These are phyloP conservation scores for Ophiocordyceps polyrhachis-furcata DNA, from an alignment of 2,329 filamentous ascomycete species.

Conservation along the genomic window DNA sequence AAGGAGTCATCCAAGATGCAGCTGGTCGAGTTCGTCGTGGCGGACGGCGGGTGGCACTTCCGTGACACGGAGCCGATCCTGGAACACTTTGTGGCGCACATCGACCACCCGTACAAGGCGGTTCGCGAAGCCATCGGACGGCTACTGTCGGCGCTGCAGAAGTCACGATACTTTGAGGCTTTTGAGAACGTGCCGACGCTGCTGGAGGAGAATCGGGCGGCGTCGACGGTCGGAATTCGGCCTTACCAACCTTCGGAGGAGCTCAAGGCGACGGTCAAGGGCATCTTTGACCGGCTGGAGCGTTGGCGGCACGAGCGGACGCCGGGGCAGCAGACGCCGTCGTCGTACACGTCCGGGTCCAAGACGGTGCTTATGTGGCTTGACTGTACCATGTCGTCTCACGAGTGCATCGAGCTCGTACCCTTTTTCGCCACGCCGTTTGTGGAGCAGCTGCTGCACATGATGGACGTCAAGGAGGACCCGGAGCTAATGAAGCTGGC, in stretches of 20 bases:
- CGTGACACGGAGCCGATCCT: conserved; percentile 74
- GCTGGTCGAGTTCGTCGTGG: conserved; percentile 71
- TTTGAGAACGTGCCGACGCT: conserved; percentile 63
- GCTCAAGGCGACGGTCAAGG: conserved; percentile 50
- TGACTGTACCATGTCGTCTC: conserved; percentile 73
- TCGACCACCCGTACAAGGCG: conserved; percentile 95
- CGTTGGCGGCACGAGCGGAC: conserved; percentile 70
- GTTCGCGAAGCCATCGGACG: conserved; percentile 89
- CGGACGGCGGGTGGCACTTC: conserved; percentile 91
- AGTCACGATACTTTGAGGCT: conserved; percentile 85
- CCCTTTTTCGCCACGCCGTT: conserved; percentile 81
- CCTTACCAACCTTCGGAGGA: conserved; percentile 66
- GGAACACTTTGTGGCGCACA: conserved; percentile 71
- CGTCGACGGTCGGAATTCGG: conserved; percentile 66
- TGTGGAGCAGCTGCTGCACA: conserved; percentile 85
- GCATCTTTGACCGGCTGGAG: conserved; percentile 65
- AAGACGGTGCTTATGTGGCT: conserved; percentile 95
- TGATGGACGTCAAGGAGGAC: conserved; percentile 99
- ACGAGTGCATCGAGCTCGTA: conserved; percentile 81
- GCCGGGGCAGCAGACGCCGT: conserved; percentile 81
- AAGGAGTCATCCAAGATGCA: conserved; percentile 97
- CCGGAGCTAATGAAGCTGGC: conserved; percentile 85
- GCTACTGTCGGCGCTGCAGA: conserved; percentile 73
- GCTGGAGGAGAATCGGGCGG: conserved; percentile 57
- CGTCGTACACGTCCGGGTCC: conserved; percentile 83